Evolutionary conservation across 768 basidiomycete species (phyloP).

Genomic region (Leucogyrophana mollusca): DNA sequence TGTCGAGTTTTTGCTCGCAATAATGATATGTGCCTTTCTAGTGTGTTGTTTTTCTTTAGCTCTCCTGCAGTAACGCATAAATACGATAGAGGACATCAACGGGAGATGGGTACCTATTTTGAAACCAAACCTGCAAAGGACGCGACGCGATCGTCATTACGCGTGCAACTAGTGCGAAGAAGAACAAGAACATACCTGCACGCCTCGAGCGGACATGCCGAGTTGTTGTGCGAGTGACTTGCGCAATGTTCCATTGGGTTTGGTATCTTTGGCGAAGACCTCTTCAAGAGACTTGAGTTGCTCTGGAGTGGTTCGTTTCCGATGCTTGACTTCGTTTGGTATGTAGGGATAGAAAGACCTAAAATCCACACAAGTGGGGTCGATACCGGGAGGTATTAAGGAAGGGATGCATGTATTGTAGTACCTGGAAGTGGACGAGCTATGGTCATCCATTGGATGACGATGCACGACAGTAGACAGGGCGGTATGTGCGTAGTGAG

Average conservation of each 20-base stretch:
- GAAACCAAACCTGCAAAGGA: slow-evolving; percentile 78
- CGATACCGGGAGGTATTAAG: slow-evolving; percentile 51
- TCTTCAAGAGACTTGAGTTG: slow-evolving; percentile 90
- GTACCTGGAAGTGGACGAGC: slow-evolving; percentile 25
- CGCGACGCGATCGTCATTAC: slow-evolving; percentile 20
- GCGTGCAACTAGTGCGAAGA: slow-evolving; percentile 8
- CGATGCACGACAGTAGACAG: slow-evolving; percentile 20
- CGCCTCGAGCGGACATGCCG: slow-evolving; percentile 91
- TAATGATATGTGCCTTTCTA: slow-evolving; percentile 9
- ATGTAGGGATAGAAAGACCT: slow-evolving; percentile 86
- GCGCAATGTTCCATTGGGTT: slow-evolving; percentile 81
- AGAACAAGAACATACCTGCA: slow-evolving; percentile 65
- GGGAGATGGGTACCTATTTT: slow-evolving; percentile 61
- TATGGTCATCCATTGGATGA: slow-evolving; percentile 25
- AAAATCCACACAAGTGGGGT: slow-evolving; percentile 70
- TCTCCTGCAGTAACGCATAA: slow-evolving; percentile 44
- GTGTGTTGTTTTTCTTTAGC: slow-evolving; percentile 78
- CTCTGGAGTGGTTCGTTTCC: slow-evolving; percentile 82
- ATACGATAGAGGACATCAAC: slow-evolving; percentile 7
- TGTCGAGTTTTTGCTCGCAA: slow-evolving; percentile 9
- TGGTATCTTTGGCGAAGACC: slow-evolving; percentile 85
- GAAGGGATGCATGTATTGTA: slow-evolving; percentile 43
- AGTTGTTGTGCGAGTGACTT: slow-evolving; percentile 80
- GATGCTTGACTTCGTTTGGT: slow-evolving; percentile 92
- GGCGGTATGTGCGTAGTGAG: slow-evolving; percentile 18